Percentiles rank a stretch among this genome's conserved stretches.
Evolutionary conservation across 257 asterid genomes (phyloP).

Genomic region (Solanum pinnatisectum): DNA sequence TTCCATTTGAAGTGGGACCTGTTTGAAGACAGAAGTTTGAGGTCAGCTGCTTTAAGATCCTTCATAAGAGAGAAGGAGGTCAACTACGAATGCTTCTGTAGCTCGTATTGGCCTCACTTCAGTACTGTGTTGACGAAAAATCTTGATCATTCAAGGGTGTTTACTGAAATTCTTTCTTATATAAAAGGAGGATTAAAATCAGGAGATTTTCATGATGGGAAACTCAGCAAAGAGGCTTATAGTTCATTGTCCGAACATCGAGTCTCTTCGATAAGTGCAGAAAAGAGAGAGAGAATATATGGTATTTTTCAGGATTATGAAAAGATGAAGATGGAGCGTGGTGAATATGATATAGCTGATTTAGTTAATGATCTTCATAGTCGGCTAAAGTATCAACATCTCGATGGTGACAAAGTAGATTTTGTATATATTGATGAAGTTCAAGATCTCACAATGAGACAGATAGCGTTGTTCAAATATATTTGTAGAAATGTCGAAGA

Average conservation of each 20-base stretch:
- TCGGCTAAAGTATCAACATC: conserved; percentile 22
- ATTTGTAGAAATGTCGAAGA: conserved; percentile 50
- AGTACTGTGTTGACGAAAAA: conserved; percentile 22
- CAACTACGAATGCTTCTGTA: conserved; percentile 36
- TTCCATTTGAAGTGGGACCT: conserved; percentile 16
- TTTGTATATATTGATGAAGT: conserved; percentile 71
- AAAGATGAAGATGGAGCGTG: conserved; percentile 40
- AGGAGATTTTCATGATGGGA: conserved; percentile 20
- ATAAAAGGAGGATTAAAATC: conserved; percentile 47
- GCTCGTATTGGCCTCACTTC: conserved; percentile 53
- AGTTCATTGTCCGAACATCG: conserved; percentile 28
- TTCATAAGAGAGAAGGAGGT: conserved; percentile 49
- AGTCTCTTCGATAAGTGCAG: conserved; percentile 28
- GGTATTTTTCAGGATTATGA: conserved; percentile 47
- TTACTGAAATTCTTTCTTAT: conserved; percentile 53
- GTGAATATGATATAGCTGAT: conserved; percentile 63
- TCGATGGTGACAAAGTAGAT: conserved; percentile 53
- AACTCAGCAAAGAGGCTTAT: conserved; percentile 27
- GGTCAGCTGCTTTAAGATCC: conserved; percentile 35
- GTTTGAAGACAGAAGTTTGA: conserved; percentile 9
- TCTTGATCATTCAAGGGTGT: conserved; percentile 48
- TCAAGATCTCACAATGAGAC: conserved; percentile 58
- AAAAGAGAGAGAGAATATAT: conserved; percentile 30
- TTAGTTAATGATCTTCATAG: conserved; percentile 45
- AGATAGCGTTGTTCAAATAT: conserved; percentile 43